Percentiles rank a stretch among this genome's conserved stretches.
These are phyloP conservation scores for Erythrophleum fordii DNA, from an alignment of 306 rosid genomes.

Conservation along the genomic window DNA sequence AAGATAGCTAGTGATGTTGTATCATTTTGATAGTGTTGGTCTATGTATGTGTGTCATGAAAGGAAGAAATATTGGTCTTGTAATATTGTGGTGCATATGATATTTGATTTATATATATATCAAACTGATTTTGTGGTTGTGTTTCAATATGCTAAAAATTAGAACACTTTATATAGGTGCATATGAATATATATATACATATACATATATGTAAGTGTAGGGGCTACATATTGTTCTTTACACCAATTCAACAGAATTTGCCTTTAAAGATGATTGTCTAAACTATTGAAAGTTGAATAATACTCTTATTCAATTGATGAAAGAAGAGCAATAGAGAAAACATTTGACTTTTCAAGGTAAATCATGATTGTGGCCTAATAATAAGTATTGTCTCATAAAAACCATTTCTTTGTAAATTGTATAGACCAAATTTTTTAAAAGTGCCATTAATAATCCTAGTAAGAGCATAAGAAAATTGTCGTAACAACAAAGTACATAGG, in stretches of 20 bases:
- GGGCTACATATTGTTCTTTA: too few species aligned
- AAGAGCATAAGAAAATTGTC: slow-evolving; percentile 13
- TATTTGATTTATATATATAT: too few species aligned
- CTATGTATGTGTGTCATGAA: too few species aligned
- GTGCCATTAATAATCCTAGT: neutral
- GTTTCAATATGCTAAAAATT: neutral
- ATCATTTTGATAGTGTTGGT: too few species aligned
- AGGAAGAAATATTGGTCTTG: too few species aligned
- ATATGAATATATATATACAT: too few species aligned
- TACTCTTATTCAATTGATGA: neutral
- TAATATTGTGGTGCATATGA: too few species aligned
- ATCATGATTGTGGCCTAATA: neutral
- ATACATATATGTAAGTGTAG: too few species aligned
- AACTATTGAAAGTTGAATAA: too few species aligned
- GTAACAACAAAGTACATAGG: slow-evolving; percentile 28
- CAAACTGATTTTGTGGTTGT: neutral
- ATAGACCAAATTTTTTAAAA: neutral
- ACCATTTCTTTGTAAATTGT: neutral
- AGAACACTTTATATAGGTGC: neutral
- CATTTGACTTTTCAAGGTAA: neutral
- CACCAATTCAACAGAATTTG: slow-evolving; percentile 14
- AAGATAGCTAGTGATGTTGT: too few species aligned
- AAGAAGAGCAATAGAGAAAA: neutral
- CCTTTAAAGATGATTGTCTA: too few species aligned
- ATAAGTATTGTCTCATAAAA: neutral